These are phyloP conservation scores for Candida argentea DNA, from an alignment of 805 yeast genomes.

Conservation along the genomic window DNA sequence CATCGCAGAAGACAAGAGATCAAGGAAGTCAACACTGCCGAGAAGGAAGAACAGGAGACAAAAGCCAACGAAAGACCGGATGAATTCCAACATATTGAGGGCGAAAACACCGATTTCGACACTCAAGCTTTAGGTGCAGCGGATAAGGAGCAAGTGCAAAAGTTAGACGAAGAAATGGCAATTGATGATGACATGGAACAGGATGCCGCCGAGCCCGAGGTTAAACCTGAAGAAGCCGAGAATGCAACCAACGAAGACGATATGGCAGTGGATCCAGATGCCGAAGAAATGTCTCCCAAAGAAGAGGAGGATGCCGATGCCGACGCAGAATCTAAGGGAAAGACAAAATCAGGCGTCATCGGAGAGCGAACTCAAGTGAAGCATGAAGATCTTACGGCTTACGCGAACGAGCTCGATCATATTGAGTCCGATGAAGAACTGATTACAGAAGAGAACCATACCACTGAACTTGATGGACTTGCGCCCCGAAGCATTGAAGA, in stretches of 20 bases:
- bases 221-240: slow-evolving; percentile 6
- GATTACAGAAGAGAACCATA: slow-evolving; percentile 2
- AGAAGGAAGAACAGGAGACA: slow-evolving; percentile 33
- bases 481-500: slow-evolving; percentile 50
- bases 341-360: slow-evolving; percentile 39
- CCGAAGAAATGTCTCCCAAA: slow-evolving; percentile 20
- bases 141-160: slow-evolving; percentile 64
- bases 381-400: slow-evolving; percentile 17
- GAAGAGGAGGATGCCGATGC: slow-evolving; percentile 20
- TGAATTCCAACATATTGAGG: slow-evolving; percentile 77
- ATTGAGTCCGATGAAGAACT: slow-evolving; percentile 9
- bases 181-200: slow-evolving; percentile 52
- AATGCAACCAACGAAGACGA: slow-evolving; percentile 12
- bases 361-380: slow-evolving; percentile 35
- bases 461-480: slow-evolving; percentile 7
- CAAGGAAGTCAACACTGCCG: slow-evolving; percentile 44
- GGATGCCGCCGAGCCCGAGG: slow-evolving; percentile 3
- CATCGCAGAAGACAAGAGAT: slow-evolving; percentile 87
- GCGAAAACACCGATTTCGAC: slow-evolving; percentile 65
- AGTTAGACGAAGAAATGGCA: slow-evolving; percentile 71
- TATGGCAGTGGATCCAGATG: slow-evolving; percentile 7
- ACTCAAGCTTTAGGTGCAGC: slow-evolving; percentile 94
- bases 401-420: slow-evolving; percentile 10
- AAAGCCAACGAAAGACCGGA: slow-evolving; percentile 64
- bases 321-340: slow-evolving; percentile 40